Conservation (phyloP, 805 yeast species). For the Priceomyces castillae region DNA sequence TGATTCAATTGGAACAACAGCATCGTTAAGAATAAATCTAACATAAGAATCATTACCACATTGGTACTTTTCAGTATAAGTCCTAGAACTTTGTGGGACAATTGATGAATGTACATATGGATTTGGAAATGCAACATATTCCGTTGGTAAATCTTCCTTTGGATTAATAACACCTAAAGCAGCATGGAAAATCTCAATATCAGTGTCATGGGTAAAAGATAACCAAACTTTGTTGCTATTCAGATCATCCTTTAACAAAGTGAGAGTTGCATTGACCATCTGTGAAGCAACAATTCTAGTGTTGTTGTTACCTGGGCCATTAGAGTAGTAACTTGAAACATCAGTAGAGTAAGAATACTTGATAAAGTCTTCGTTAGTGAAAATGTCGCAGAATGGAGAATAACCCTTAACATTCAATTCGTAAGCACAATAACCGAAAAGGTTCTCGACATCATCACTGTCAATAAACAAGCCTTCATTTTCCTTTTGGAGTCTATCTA, state of each 20-base stretch:
- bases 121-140: constrained; percentile 45
- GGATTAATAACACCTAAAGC: constrained; percentile 60
- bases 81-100: constrained; percentile 42
- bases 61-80: constrained; percentile 34
- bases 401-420: constrained; percentile 69
- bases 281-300: constrained; percentile 62
- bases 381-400: constrained; percentile 64
- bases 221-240: constrained; percentile 57
- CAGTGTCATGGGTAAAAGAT: constrained; percentile 75
- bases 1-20: constrained; percentile 34
- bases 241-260: constrained; percentile 41
- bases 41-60: constrained; percentile 32
- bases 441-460: constrained; percentile 46
- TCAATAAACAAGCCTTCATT: constrained; percentile 56
- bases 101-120: constrained; percentile 42
- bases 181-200: constrained; percentile 56
- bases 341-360: constrained; percentile 61
- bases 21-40: constrained; percentile 38
- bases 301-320: constrained; percentile 61
- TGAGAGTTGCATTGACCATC: constrained; percentile 46
- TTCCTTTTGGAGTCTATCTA: constrained; percentile 52
- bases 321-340: constrained; percentile 54
- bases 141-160: constrained; percentile 41
- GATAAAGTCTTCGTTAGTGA: constrained; percentile 67
- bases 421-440: constrained; percentile 69